Evolutionary conservation across 257 asterid genomes (phyloP).

Genomic region (Capsicum baccatum): DNA sequence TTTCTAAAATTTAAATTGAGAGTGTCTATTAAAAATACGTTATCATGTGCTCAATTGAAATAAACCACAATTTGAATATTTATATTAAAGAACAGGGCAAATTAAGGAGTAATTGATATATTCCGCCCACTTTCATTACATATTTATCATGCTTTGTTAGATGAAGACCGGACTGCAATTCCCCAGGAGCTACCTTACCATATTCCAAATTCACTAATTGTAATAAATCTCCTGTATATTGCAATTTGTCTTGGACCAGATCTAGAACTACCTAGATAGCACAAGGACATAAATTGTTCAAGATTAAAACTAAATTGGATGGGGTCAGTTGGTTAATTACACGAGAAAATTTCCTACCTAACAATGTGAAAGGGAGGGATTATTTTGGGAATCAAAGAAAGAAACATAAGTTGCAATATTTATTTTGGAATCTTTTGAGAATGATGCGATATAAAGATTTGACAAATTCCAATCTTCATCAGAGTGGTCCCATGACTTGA

Average conservation of each 20-base stretch:
- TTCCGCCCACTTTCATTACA: background rate
- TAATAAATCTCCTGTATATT: background rate
- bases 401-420: background rate
- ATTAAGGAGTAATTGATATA: background rate
- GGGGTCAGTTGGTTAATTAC: background rate
- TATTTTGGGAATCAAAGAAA: background rate
- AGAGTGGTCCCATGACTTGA: constrained; percentile 16
- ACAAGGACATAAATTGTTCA: constrained; percentile 7
- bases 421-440: constrained; percentile 24
- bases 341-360: constrained; percentile 12
- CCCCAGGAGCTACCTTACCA: background rate
- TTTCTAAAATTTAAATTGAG: background rate
- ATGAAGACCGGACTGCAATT: background rate
- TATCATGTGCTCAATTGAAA: background rate
- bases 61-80: background rate
- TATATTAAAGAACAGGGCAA: background rate
- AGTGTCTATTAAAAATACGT: background rate
- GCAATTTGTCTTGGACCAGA: background rate
- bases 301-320: constrained; percentile 13
- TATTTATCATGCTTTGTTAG: background rate
- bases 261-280: background rate
- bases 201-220: background rate
- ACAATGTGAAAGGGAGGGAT: background rate
- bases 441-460: background rate
- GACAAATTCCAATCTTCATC: background rate